Evolutionary conservation across 495 filamentous ascomycete genomes (phyloP).

Genomic region (Xylaria venustula): DNA sequence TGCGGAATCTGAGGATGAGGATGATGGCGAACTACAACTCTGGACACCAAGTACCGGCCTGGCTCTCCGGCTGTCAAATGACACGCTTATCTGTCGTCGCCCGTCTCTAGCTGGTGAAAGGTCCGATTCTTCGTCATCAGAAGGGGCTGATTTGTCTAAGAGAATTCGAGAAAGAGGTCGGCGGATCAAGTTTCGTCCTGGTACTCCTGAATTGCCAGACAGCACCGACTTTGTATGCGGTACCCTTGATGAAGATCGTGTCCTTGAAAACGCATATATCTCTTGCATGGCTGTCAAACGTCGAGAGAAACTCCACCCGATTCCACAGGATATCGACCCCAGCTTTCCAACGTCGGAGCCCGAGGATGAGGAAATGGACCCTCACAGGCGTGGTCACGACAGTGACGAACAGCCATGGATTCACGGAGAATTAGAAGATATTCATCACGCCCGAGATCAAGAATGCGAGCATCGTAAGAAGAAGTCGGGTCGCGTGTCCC

Average conservation of each 20-base stretch:
- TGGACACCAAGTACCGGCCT: constrained; percentile 69
- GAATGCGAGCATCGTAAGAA: constrained; percentile 38
- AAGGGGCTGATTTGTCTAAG: constrained; percentile 18
- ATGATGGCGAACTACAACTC: constrained; percentile 72
- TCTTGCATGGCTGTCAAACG: constrained; percentile 79
- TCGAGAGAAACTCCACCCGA: constrained; percentile 70
- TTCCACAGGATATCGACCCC: constrained; percentile 95
- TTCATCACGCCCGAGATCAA: constrained; percentile 37
- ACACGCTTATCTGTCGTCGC: constrained; percentile 36
- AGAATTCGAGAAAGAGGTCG: constrained; percentile 29
- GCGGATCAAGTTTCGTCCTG: constrained; percentile 61
- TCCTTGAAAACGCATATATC: constrained; percentile 89
- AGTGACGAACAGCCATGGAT: constrained; percentile 59
- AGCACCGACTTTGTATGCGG: constrained; percentile 98
- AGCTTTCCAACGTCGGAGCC: constrained; percentile 93
- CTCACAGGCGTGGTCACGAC: constrained; percentile 50
- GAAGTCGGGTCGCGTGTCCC: constrained; percentile 35
- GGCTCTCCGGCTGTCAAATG: constrained; percentile 38
- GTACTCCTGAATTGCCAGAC: constrained; percentile 84
- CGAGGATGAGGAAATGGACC: constrained; percentile 72
- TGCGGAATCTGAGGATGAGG: constrained; percentile 82
- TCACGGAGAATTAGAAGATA: constrained; percentile 58
- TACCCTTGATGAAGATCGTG: constrained; percentile 91
- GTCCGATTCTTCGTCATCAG: constrained; percentile 40
- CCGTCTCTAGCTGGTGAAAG: constrained; percentile 35